Evolutionary conservation across 208 protist genomes (phyloP).

Genomic region (Wallacemonas sp.): DNA sequence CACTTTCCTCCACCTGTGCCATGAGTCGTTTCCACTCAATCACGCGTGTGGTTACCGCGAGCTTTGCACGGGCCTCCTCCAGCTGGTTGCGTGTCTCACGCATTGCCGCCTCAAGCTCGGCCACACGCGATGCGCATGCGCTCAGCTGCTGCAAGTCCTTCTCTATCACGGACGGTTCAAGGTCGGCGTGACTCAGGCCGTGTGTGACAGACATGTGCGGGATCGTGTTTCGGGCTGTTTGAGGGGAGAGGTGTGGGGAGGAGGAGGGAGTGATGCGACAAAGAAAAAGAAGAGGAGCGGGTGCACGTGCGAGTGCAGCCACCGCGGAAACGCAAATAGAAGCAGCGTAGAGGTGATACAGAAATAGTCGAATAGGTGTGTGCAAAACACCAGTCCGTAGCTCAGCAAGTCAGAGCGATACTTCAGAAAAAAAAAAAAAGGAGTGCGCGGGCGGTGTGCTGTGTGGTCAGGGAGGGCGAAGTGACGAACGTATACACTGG

Average conservation of each 20-base stretch:
- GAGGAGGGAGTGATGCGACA: conserved; percentile 33
- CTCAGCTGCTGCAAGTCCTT: conserved; percentile 27
- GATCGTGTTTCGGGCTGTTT: too few relatives aligned
- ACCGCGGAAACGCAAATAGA: too few relatives aligned
- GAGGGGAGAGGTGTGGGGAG: conserved; percentile 31
- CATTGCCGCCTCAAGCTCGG: conserved; percentile 82
- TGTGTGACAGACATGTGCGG: conserved; percentile 3
- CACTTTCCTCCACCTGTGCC: conserved; percentile 49
- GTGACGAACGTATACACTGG: too few relatives aligned
- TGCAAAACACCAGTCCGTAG: too few relatives aligned
- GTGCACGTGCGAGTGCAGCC: not conserved
- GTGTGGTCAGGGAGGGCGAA: too few relatives aligned
- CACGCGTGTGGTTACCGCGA: conserved; percentile 59
- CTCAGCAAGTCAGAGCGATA: too few relatives aligned
- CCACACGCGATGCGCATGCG: conserved; percentile 69
- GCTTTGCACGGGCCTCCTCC: conserved; percentile 43
- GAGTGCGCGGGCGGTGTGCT: too few relatives aligned
- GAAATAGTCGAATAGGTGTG: too few relatives aligned
- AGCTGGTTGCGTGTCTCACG: conserved; percentile 51
- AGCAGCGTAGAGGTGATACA: too few relatives aligned
- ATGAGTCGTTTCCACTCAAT: conserved; percentile 86
- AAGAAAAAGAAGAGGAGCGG: not conserved
- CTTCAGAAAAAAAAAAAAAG: not conserved
- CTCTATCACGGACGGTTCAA: conserved; percentile 41
- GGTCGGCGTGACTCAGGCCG: conserved; percentile 32